Conservation (phyloP, 2,329 filamentous ascomycete genomes). For the Neophaeococcomyces mojaviensis region DNA sequence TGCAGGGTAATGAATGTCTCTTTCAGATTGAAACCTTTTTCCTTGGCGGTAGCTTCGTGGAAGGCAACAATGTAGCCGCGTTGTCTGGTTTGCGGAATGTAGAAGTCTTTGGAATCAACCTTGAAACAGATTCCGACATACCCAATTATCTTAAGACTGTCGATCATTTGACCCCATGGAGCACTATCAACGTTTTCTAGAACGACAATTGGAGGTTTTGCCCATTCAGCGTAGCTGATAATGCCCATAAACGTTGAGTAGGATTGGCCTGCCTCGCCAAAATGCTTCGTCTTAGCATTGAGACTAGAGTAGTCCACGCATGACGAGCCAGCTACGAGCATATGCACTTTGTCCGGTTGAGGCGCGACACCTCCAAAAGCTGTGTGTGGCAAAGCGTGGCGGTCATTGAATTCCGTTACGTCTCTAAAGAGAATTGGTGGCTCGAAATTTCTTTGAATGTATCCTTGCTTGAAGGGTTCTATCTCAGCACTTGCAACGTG, state of each 20-base stretch:
- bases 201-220: conserved; percentile 57
- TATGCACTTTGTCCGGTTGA: conserved; percentile 53
- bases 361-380: conserved; percentile 54
- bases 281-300: conserved; percentile 49
- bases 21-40: conserved; percentile 17
- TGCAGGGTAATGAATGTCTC: conserved; percentile 38
- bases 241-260: conserved; percentile 57
- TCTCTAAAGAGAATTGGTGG: conserved; percentile 51
- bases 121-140: conserved; percentile 47
- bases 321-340: conserved; percentile 65
- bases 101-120: conserved; percentile 64
- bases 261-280: conserved; percentile 55
- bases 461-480: conserved; percentile 56
- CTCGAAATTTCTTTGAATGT: conserved; percentile 54
- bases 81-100: conserved; percentile 62
- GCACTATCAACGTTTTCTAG: conserved; percentile 62
- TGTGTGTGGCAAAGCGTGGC: conserved; percentile 47
- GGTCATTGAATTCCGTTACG: conserved; percentile 47
- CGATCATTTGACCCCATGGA: conserved; percentile 51
- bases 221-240: conserved; percentile 47
- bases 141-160: conserved; percentile 40
- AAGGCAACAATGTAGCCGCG: conserved; percentile 55
- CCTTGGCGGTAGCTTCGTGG: conserved; percentile 28
- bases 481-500: conserved; percentile 60
- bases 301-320: conserved; percentile 68